Base-by-base conservation (phyloP, 1,139 yeast genomes). In the Suhomyces anneliseae region DNA sequence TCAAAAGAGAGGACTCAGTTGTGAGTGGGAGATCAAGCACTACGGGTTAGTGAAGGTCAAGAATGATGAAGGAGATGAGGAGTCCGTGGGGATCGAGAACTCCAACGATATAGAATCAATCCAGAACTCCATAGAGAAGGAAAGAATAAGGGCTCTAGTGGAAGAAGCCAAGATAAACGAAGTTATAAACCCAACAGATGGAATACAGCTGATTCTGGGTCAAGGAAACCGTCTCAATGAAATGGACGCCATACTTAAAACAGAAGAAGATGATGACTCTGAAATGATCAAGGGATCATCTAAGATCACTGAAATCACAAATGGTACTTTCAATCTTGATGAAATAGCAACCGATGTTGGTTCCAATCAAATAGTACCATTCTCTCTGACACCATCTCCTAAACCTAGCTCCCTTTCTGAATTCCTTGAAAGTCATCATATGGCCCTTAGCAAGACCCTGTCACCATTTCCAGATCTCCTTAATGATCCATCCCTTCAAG, bases 21-120 rank as follows among this genome's bases (percentile, higher is more conserved):
- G 77, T 55, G 57, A 59, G 35, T 72, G 77, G 77, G 54, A 50
- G 27, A 44, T 50, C 44, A 45, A 46, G 29, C 47, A 44, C 35
- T 49, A 46, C 38, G 43, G 43, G 8, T 35, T 43, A 39, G 40
- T 40, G 5, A 44, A 44, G 12, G 44, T 40, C 27, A 40, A 46
- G 19, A 38, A 36, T 8, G 49, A 43, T 14, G 11, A 32, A 26
- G 27, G 33, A 7, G 12, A 14, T n/a, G 42, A 41, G n/a, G 38
- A 38, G 14, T 11, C 29, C 7, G 7, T 15, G 10, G 15, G n/a
- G 26, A 26, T 27, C 11, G 31, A 32, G 27, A 14, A 12, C n/a
- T 27, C 19, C 19, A 27, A 10, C 26, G 14, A 38, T 10, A 29
- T 38, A 14, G 33, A 38, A 8, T 29, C 27, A 27, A 27, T 26